Percentiles rank a stretch among this genome's conserved stretches.
Conservation (phyloP, 2,329 filamentous ascomycete genomes). For the Pseudogymnoascus sp. region DNA sequence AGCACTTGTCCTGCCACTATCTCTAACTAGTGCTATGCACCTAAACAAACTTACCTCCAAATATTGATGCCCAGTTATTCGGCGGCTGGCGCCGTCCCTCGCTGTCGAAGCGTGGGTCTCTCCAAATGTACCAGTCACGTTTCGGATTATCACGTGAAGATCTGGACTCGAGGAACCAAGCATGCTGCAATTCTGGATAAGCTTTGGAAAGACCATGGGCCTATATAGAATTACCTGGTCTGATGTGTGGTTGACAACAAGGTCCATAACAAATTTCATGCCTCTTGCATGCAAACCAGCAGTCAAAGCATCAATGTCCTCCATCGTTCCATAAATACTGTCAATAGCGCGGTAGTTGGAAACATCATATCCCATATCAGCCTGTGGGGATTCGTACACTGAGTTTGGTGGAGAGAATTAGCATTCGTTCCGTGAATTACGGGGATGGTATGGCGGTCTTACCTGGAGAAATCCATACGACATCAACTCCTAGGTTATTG, state of each 20-base stretch:
- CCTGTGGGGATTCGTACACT: conserved; percentile 51
- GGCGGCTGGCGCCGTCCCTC: conserved; percentile 32
- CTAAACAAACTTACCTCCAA: conserved; percentile 35
- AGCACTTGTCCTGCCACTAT: conserved; percentile 32
- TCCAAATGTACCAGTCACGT: conserved; percentile 60
- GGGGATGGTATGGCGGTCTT: neutral
- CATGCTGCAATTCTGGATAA: conserved; percentile 33
- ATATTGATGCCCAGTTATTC: conserved; percentile 37
- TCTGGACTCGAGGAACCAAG: conserved; percentile 49
- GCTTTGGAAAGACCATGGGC: neutral
- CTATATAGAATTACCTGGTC: conserved; percentile 29
- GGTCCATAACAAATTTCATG: conserved; percentile 58
- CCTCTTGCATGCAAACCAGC: conserved; percentile 45
- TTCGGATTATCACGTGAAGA: conserved; percentile 40
- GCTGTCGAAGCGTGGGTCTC: conserved; percentile 27
- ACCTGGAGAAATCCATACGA: conserved; percentile 53
- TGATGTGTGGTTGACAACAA: conserved; percentile 61
- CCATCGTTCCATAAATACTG: conserved; percentile 55
- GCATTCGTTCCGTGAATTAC: neutral
- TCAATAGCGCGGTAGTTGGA: conserved; percentile 57
- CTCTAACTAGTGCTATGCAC: conserved; percentile 19
- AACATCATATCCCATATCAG: conserved; percentile 62
- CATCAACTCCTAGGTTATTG: conserved; percentile 47
- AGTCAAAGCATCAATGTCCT: conserved; percentile 54
- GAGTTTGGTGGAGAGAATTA: neutral